phyloP scores from a whole-genome alignment of 768 basidiomycete genomes.

The Lentinula lateritia region DNA sequence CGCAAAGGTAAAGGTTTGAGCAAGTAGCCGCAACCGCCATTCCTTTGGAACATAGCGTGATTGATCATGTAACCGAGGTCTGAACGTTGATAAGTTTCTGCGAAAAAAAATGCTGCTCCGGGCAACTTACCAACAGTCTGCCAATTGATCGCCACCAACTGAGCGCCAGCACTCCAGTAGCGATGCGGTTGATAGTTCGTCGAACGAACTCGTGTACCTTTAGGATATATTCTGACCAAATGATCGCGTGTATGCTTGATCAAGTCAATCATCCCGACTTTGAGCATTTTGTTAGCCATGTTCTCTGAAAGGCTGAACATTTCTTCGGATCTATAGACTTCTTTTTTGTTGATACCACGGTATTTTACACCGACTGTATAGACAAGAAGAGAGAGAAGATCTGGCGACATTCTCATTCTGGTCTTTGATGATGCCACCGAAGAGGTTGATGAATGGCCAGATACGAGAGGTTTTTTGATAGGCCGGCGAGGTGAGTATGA shows the following conservation, averaged over 20 bases:
- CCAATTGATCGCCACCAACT: conserved; percentile 95
- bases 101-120: neutral
- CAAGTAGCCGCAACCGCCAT: conserved; percentile 85
- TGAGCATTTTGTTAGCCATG: conserved; percentile 70
- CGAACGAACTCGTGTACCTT: conserved; percentile 73
- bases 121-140: conserved; percentile 79
- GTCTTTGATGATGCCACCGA: conserved; percentile 17
- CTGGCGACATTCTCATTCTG: conserved; percentile 69
- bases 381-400: conserved; percentile 71
- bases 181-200: conserved; percentile 86
- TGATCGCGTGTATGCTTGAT: conserved; percentile 85
- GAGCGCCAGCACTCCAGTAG: conserved; percentile 86
- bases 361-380: conserved; percentile 97
- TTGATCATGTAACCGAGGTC: conserved; percentile 92
- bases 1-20: conserved; percentile 82
- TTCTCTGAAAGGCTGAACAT: conserved; percentile 92
- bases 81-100: conserved; percentile 20
- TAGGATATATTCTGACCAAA: conserved; percentile 82
- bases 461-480: neutral
- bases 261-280: conserved; percentile 57
- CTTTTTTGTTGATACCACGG: conserved; percentile 82
- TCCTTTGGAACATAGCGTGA: conserved; percentile 91
- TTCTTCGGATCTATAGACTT: conserved; percentile 80
- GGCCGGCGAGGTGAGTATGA: neutral
- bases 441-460: neutral